Evolutionary conservation across 2,329 filamentous ascomycete species (phyloP).

Genomic region (Sclerotinia trifoliorum): DNA sequence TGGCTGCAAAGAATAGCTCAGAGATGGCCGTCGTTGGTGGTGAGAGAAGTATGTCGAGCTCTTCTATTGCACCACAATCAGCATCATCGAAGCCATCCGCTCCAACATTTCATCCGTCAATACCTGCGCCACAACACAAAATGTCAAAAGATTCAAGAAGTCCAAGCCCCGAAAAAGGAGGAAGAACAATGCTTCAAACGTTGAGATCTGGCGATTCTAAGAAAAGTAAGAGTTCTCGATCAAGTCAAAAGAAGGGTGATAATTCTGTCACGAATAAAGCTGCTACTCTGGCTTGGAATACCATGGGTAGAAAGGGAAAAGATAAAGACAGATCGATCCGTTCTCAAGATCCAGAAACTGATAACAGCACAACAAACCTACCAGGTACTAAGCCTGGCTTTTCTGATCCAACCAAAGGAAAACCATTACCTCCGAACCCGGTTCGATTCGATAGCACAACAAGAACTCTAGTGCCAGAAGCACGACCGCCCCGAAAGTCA

Average conservation of each 20-base stretch:
- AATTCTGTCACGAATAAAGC: constrained; percentile 59
- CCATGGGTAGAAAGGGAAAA: constrained; percentile 31
- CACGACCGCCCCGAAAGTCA: constrained; percentile 27
- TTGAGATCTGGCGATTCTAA: constrained; percentile 54
- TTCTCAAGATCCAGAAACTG: constrained; percentile 34
- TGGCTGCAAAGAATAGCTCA: constrained; percentile 49
- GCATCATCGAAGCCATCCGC: constrained; percentile 27
- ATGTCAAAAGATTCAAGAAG: constrained; percentile 46
- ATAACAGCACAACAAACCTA: constrained; percentile 33
- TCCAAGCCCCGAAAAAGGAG: constrained; percentile 55
- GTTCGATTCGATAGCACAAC: constrained; percentile 39
- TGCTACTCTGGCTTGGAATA: constrained; percentile 58
- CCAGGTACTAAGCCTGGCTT: constrained; percentile 31
- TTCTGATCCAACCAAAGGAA: constrained; percentile 27
- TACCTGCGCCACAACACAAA: constrained; percentile 26
- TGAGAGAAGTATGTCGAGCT: constrained; percentile 34
- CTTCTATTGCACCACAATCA: constrained; percentile 22
- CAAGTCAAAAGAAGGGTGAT: constrained; percentile 41
- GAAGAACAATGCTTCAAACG: constrained; percentile 60
- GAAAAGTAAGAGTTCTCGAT: constrained; percentile 43
- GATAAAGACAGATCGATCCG: constrained; percentile 33
- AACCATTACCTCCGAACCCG: constrained; percentile 28
- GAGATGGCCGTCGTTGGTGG: constrained; percentile 45
- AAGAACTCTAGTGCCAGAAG: constrained; percentile 36
- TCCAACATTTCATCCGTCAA: constrained; percentile 28